phyloP scores from a whole-genome alignment of 371 early-diverging fungal species.

The Funneliformis caledonium region DNA sequence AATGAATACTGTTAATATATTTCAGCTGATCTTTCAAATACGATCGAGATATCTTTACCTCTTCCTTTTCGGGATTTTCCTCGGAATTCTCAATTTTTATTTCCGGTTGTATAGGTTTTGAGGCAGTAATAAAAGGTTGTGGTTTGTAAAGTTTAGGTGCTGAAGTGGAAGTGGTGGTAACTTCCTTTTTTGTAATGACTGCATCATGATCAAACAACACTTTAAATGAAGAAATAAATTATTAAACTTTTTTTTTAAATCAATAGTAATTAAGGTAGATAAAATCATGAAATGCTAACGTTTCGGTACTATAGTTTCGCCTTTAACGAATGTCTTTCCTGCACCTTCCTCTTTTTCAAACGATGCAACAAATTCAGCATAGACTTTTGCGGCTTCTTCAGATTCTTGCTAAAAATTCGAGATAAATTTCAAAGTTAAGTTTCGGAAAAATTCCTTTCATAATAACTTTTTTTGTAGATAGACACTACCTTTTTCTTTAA shows the following conservation, averaged over 20 bases:
- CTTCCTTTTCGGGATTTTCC: neutral
- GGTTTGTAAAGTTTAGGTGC: slow-evolving; percentile 52
- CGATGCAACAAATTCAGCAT: slow-evolving; percentile 84
- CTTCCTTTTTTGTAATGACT: slow-evolving; percentile 44
- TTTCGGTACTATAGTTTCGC: slow-evolving; percentile 57
- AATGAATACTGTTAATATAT: neutral
- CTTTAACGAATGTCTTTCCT: slow-evolving; percentile 67
- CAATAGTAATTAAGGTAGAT: neutral
- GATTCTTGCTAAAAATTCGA: slow-evolving; percentile 57
- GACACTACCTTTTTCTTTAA: slow-evolving; percentile 69
- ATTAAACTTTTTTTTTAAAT: neutral
- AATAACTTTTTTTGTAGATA: neutral
- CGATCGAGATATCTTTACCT: neutral
- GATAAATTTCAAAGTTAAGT: neutral
- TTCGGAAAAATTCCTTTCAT: neutral
- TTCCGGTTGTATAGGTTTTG: slow-evolving; percentile 31
- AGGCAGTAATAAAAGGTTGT: slow-evolving; percentile 47
- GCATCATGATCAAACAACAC: slow-evolving; percentile 52
- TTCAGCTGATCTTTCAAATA: neutral
- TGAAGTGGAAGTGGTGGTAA: slow-evolving; percentile 32
- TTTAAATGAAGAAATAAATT: slow-evolving; percentile 6
- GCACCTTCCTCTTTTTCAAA: slow-evolving; percentile 70
- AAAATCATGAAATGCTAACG: slow-evolving; percentile 27
- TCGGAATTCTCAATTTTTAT: neutral
- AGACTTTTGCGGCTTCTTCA: slow-evolving; percentile 78